Percentiles rank a stretch among this genome's conserved stretches.
Conservation (phyloP, 768 basidiomycete species). For the Tylopilus vinaceipallidus region DNA sequence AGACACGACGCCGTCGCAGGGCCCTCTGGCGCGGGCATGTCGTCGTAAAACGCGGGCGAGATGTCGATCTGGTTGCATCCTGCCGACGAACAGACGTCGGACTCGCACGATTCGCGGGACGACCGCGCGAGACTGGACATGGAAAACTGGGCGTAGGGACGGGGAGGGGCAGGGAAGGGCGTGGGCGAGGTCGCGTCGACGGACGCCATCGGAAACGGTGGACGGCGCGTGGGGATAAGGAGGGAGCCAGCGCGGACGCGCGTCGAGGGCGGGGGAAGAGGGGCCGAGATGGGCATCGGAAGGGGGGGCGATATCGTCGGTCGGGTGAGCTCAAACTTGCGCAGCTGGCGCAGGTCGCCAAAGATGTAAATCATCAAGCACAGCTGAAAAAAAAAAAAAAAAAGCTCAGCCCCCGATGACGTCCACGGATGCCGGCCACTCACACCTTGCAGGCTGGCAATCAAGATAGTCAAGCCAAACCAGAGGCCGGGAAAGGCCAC, state of each 20-base stretch:
- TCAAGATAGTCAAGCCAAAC: conserved; percentile 60
- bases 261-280: conserved; percentile 3
- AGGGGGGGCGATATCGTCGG: conserved; percentile 57
- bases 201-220: conserved; percentile 6
- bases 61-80: conserved; percentile 32
- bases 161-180: conserved; percentile 2
- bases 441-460: conserved; percentile 68
- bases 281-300: conserved; percentile 14
- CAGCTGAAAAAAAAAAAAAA: conserved; percentile 24
- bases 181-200: not conserved
- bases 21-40: conserved; percentile 43
- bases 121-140: not conserved
- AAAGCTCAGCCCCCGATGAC: no score
- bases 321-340: conserved; percentile 73
- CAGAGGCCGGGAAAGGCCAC: conserved; percentile 65
- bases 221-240: conserved; percentile 7
- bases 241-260: not conserved
- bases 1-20: conserved; percentile 42
- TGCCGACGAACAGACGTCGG: conserved; percentile 13
- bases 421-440: no score
- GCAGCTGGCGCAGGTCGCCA: conserved; percentile 75
- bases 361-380: conserved; percentile 79
- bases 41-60: conserved; percentile 45
- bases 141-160: conserved; percentile 8
- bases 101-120: conserved; percentile 21